Evolutionary conservation across 2,329 filamentous ascomycete species (phyloP).

Genomic region (Claviceps sp.): DNA sequence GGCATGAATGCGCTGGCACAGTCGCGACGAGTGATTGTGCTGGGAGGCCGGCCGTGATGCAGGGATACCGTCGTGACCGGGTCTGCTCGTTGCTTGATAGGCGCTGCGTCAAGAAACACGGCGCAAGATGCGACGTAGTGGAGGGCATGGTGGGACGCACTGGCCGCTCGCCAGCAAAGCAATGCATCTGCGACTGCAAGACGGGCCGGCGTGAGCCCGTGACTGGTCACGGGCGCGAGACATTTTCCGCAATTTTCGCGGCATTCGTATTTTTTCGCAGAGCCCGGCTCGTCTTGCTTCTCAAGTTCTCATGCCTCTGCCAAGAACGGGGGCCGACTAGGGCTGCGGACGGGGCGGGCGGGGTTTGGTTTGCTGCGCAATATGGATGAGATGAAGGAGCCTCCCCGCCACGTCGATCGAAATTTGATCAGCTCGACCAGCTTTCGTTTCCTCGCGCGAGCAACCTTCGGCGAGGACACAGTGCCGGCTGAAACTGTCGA

Average conservation of each 20-base stretch:
- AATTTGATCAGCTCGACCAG: no score
- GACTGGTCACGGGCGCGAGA: not conserved
- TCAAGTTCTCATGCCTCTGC: not conserved
- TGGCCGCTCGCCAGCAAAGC: conserved; percentile 33
- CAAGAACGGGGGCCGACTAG: not conserved
- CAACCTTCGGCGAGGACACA: no score
- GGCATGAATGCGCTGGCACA: conserved; percentile 35
- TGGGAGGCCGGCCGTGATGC: conserved; percentile 20
- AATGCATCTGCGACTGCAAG: conserved; percentile 18
- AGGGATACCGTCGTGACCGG: conserved; percentile 23
- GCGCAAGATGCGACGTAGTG: conserved; percentile 20
- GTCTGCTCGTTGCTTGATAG: conserved; percentile 23
- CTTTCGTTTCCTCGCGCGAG: no score
- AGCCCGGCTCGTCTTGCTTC: no score
- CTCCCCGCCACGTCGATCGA: no score
- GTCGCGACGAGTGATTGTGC: conserved; percentile 22
- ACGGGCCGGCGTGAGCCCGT: not conserved
- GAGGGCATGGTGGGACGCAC: conserved; percentile 15
- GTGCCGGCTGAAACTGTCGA: no score
- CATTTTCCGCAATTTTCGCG: not conserved
- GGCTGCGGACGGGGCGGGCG: not conserved
- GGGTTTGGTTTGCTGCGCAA: not conserved
- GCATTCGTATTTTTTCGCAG: no score
- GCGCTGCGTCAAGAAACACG: conserved; percentile 14
- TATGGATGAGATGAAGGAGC: no score